phyloP scores from a whole-genome alignment of 2,329 filamentous ascomycete species.

The Verticillium albo-atrum region DNA sequence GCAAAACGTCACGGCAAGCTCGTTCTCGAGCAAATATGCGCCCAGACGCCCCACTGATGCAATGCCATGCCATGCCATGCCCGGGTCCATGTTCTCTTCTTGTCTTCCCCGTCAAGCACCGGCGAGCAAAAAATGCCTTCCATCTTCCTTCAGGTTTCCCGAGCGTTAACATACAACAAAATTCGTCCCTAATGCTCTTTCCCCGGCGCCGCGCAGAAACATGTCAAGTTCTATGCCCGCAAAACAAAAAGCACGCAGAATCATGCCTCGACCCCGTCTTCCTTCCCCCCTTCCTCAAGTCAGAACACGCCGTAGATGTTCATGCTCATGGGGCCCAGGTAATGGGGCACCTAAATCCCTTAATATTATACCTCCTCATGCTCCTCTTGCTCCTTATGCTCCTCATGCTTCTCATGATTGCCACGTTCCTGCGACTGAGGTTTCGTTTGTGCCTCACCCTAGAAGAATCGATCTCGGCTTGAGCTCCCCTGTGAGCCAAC shows the following conservation, averaged over 20 bases:
- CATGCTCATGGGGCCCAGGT: not conserved
- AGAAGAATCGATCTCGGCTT: slow-evolving; percentile 4
- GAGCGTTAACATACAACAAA: not conserved
- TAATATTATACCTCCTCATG: not conserved
- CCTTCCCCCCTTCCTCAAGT: not conserved
- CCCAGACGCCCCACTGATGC: no score
- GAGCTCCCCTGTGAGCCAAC: slow-evolving; percentile 8
- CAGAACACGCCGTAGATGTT: not conserved
- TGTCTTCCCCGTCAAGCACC: not conserved
- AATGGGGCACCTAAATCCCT: not conserved
- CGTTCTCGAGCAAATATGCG: no score
- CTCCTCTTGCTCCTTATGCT: no score
- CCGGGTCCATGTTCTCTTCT: not conserved
- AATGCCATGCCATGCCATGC: not conserved
- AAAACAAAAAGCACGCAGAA: not conserved
- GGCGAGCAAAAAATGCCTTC: not conserved
- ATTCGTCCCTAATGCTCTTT: not conserved
- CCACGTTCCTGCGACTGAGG: no score
- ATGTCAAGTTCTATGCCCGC: not conserved
- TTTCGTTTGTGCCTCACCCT: not conserved
- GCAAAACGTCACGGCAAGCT: no score
- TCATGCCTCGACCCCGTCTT: not conserved
- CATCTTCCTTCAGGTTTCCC: not conserved
- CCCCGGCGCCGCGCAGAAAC: not conserved
- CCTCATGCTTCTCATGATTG: no score